A percentile compares a stretch with the other conserved stretches of the same genome.
phyloP scores from a whole-genome alignment of 164 flowering plant genomes.

The Magnolia sinica region DNA sequence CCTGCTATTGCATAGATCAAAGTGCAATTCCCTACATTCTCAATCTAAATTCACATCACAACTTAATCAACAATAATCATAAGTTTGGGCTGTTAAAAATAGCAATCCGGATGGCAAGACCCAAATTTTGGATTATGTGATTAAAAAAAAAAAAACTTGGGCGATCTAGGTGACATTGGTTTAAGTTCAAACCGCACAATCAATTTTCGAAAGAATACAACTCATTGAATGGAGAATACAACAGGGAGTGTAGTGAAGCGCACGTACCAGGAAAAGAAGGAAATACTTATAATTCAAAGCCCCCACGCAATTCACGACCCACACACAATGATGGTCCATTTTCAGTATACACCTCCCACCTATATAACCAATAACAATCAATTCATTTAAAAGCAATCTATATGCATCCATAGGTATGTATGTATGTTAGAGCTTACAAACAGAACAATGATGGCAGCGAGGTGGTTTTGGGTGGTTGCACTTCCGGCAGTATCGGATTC shows the following conservation, averaged over 20 bases:
- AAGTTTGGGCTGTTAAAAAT: too few species aligned
- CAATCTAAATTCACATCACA: too few species aligned
- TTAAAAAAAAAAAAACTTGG: too few species aligned
- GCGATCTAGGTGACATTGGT: background rate
- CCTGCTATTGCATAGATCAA: too few species aligned
- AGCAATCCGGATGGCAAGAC: background rate
- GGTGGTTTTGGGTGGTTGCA: conserved; percentile 95
- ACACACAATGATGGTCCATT: conserved; percentile 99
- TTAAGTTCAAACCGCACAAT: background rate
- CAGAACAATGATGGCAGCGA: conserved; percentile 99
- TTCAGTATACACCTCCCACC: conserved; percentile 98
- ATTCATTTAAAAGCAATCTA: background rate
- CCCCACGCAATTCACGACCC: conserved; percentile 99
- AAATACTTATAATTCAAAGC: conserved; percentile 93
- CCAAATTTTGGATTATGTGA: background rate
- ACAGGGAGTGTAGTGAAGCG: background rate
- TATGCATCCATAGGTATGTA: background rate
- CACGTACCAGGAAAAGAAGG: conserved; percentile 87
- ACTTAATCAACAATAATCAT: too few species aligned
- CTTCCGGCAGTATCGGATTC: conserved; percentile 75
- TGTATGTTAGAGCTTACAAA: conserved; percentile 56
- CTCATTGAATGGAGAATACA: background rate
- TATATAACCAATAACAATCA: conserved; percentile 20
- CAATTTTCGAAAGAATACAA: background rate
- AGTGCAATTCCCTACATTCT: too few species aligned